phyloP scores from a whole-genome alignment of 306 rosid genomes.

The Arachis hypogaea region DNA sequence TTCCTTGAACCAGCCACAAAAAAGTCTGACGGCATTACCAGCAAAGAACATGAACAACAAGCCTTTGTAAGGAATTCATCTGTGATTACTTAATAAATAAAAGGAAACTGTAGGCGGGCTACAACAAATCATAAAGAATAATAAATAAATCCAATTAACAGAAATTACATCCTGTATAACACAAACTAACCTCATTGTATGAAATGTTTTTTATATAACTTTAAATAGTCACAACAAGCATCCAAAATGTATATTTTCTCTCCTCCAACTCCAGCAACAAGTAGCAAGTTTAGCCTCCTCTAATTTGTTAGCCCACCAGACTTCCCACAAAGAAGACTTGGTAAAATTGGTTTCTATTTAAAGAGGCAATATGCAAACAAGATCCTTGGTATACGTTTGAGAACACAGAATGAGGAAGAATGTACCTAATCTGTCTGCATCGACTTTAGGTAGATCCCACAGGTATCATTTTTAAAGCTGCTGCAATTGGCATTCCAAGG shows the following conservation, averaged over 20 bases:
- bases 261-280: slow-evolving; percentile 11
- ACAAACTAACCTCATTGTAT: slow-evolving; percentile 22
- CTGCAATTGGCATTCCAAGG: slow-evolving; percentile 94
- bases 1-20: slow-evolving; percentile 1
- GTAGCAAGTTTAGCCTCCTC: slow-evolving; percentile 29
- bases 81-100: not conserved
- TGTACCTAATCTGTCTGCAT: slow-evolving; percentile 42
- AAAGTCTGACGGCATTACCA: not conserved
- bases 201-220: slow-evolving; percentile 34
- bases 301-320: slow-evolving; percentile 26
- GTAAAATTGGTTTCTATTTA: slow-evolving; percentile 1
- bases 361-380: slow-evolving; percentile 29
- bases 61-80: slow-evolving; percentile 21
- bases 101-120: slow-evolving; percentile 12
- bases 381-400: slow-evolving; percentile 12
- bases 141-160: slow-evolving; percentile 24
- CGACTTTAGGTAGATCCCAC: slow-evolving; percentile 54
- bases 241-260: slow-evolving; percentile 26
- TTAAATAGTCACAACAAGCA: slow-evolving; percentile 34
- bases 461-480: slow-evolving; percentile 79
- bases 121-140: slow-evolving; percentile 28
- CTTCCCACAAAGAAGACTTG: slow-evolving; percentile 18
- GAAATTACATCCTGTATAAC: slow-evolving; percentile 32
- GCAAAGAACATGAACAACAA: slow-evolving; percentile 22
- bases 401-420: slow-evolving; percentile 28